Base-by-base conservation (phyloP, 164 flowering plant genomes). In the Akebia trifoliata region DNA sequence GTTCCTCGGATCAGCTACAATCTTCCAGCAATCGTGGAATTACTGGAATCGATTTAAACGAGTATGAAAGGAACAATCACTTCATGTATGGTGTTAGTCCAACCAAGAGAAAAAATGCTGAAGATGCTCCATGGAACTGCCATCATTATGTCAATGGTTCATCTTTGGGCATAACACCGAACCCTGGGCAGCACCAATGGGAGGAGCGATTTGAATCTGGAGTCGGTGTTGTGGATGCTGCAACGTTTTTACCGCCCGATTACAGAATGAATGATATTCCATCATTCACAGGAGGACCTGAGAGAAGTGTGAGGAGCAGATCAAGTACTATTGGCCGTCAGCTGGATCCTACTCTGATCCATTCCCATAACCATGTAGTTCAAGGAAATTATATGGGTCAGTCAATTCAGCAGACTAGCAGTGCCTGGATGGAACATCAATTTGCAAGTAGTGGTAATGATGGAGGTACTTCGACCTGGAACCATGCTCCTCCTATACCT, bases 61-160 rank as follows among this genome's bases (percentile, higher is more conserved):
- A 76, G 25, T 79, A 73, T 65, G 85, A 70, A 46, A 72, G 84
- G 56, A 69, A 64, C 46, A 60, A 56, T 56, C 74, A 72, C 52
- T 68, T 77, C 50, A 63, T 79, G 60, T 90, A 85, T 68, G 72
- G 64, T 65, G 59, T 50, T 14, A 61, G 72, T 29, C 69, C 82
- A 49, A 73, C 69, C 71, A 92, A 89, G 76, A 78, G 88, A 67
- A 87, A 89, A 62, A 77, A 65, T 58, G 71, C 77, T 35, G 92
- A 84, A 65, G 83, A 76, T 12, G 22, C 68, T 44, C 73, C 72
- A 8, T 74, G 69, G 43, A 66, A 66, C 66, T 48, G 50, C 56
- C 82, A 71, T 12, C 52, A n/a, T n/a, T n/a, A 66, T 61, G 64
- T 59, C 46, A 64, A 67, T 70, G 75, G 72, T 18, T 64, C 77